phyloP scores from a whole-genome alignment of 164 flowering plant genomes.

The Vitis riparia region DNA sequence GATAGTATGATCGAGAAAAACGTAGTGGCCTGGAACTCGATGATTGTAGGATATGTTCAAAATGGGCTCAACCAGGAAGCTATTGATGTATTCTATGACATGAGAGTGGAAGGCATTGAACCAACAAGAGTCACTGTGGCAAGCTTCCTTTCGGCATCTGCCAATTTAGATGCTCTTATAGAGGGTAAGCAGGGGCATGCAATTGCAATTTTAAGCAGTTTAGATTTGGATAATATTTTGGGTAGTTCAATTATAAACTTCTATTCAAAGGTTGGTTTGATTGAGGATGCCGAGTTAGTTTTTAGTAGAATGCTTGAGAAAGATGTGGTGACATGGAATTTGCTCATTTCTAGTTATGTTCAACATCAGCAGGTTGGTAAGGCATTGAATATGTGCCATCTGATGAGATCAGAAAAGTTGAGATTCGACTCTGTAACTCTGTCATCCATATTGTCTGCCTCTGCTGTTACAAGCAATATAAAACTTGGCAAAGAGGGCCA shows the following conservation, averaged over 20 bases:
- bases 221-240: conserved; percentile 54
- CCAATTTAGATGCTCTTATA: conserved; percentile 55
- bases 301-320: conserved; percentile 49
- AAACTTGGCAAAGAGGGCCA: conserved; percentile 61
- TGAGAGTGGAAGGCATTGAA: conserved; percentile 63
- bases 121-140: conserved; percentile 61
- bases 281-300: conserved; percentile 56
- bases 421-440: conserved; percentile 72
- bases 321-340: conserved; percentile 78
- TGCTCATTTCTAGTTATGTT: conserved; percentile 64
- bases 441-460: conserved; percentile 49
- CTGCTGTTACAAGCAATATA: conserved; percentile 33
- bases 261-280: conserved; percentile 54
- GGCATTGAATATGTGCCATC: conserved; percentile 43
- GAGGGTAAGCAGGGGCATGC: conserved; percentile 85
- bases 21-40: conserved; percentile 69
- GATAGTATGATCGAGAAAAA: conserved; percentile 57
- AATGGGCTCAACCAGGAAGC: conserved; percentile 70
- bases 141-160: conserved; percentile 66
- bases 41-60: conserved; percentile 61
- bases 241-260: conserved; percentile 72
- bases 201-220: conserved; percentile 44
- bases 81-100: conserved; percentile 47
- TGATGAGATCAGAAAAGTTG: conserved; percentile 50
- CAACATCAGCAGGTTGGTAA: conserved; percentile 37